phyloP scores from a whole-genome alignment of 768 basidiomycete species.

The Podaxis mareebaensis region DNA sequence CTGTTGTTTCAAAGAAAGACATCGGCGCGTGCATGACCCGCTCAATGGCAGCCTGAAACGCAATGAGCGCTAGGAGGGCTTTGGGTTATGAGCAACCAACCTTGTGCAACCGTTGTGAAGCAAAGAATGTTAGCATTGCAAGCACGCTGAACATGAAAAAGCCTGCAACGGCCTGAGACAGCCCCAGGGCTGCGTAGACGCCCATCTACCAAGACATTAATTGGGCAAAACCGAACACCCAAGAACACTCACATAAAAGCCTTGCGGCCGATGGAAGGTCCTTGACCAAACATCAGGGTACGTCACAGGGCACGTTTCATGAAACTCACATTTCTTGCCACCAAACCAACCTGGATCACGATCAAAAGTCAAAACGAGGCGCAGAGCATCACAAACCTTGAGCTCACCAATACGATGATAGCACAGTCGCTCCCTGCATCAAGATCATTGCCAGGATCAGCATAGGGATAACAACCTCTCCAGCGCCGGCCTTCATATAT shows the following conservation, averaged over 20 bases:
- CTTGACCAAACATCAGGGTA: conserved; percentile 27
- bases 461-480: conserved; percentile 62
- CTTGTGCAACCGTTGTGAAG: conserved; percentile 68
- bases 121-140: conserved; percentile 73
- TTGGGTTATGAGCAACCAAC: conserved; percentile 30
- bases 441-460: conserved; percentile 61
- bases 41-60: conserved; percentile 53
- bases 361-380: not conserved
- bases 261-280: conserved; percentile 57
- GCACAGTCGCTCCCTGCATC: conserved; percentile 67
- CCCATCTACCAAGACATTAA: conserved; percentile 58
- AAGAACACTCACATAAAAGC: conserved; percentile 66
- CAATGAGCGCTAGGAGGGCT: not conserved
- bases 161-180: conserved; percentile 64
- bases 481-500: conserved; percentile 73
- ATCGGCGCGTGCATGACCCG: conserved; percentile 84
- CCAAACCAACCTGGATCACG: conserved; percentile 65
- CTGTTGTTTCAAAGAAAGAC: conserved; percentile 88
- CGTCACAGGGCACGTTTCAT: not conserved
- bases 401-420: conserved; percentile 76
- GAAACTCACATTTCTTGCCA: conserved; percentile 68
- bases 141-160: conserved; percentile 70
- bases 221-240: not conserved
- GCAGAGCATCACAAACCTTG: not conserved
- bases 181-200: conserved; percentile 73